phyloP scores from a whole-genome alignment of 2,329 filamentous ascomycete species.

The Fusarium siculi region DNA sequence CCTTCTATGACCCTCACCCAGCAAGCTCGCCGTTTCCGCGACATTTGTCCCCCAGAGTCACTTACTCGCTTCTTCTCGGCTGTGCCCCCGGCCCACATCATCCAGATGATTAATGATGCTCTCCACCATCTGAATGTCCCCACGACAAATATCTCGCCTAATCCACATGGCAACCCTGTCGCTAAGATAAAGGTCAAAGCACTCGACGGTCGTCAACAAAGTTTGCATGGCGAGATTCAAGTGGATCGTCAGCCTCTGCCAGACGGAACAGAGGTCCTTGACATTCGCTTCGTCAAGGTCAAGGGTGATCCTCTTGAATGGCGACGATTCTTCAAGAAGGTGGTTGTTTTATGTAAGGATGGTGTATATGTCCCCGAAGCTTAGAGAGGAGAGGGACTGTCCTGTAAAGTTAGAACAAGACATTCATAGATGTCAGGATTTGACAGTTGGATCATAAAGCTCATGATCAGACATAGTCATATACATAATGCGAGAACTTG shows the following conservation, averaged over 20 bases:
- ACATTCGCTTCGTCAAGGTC: conserved; percentile 91
- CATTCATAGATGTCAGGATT: not conserved
- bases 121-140: conserved; percentile 88
- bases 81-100: conserved; percentile 77
- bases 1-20: conserved; percentile 89
- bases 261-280: conserved; percentile 71
- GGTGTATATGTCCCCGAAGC: conserved; percentile 71
- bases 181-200: conserved; percentile 79
- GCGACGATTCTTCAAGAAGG: conserved; percentile 95
- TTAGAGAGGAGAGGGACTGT: conserved; percentile 45
- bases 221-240: conserved; percentile 78
- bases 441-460: not conserved
- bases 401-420: conserved; percentile 20
- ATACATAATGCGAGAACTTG: not conserved
- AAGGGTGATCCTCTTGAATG: conserved; percentile 98
- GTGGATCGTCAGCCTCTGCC: conserved; percentile 73
- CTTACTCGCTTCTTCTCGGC: conserved; percentile 93
- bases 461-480: conserved; percentile 3
- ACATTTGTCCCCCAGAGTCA: conserved; percentile 88
- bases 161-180: conserved; percentile 65
- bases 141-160: conserved; percentile 62
- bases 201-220: conserved; percentile 76
- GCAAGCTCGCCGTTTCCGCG: conserved; percentile 85
- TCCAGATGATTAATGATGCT: conserved; percentile 82
- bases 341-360: conserved; percentile 88